phyloP scores from a whole-genome alignment of 441 rosid genomes.

The Adansonia gregorii region DNA sequence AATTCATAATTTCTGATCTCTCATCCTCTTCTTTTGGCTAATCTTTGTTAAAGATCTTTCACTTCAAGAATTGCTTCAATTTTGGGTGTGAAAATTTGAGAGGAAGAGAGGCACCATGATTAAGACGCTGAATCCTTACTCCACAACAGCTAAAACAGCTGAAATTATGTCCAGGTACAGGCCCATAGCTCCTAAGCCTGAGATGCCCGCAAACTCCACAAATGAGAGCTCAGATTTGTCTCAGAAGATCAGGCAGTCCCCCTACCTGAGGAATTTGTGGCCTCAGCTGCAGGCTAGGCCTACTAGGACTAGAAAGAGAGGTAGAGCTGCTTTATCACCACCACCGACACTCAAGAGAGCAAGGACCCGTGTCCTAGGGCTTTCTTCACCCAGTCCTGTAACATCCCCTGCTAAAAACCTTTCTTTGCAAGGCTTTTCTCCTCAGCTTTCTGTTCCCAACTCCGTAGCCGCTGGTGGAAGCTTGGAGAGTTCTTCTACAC shows the following conservation, averaged over 20 bases:
- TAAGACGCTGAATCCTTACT: constrained; percentile 66
- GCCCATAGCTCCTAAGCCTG: constrained; percentile 93
- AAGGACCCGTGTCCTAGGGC: constrained; percentile 37
- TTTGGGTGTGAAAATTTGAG: not conserved
- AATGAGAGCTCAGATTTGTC: constrained; percentile 54
- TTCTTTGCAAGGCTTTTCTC: constrained; percentile 51
- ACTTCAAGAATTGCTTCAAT: not conserved
- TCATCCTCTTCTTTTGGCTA: constrained; percentile 4
- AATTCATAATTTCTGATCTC: not conserved
- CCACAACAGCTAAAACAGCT: constrained; percentile 73
- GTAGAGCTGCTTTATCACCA: constrained; percentile 60
- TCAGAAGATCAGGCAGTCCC: constrained; percentile 67
- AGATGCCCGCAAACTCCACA: constrained; percentile 30
- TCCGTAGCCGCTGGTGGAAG: constrained; percentile 28
- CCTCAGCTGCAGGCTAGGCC: constrained; percentile 85
- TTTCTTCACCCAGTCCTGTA: constrained; percentile 38
- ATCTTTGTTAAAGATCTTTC: not conserved
- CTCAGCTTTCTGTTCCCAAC: constrained; percentile 38
- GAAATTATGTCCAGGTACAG: constrained; percentile 91
- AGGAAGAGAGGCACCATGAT: constrained; percentile 51
- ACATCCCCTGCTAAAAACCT: constrained; percentile 40
- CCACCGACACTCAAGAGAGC: constrained; percentile 57
- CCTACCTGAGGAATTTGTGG: constrained; percentile 77
- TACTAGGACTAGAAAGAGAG: constrained; percentile 84
- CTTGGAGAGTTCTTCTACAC: constrained; percentile 34